These are phyloP conservation scores for Alloteropsis semialata DNA, from an alignment of 176 grass and related monocot genomes.

Conservation along the genomic window DNA sequence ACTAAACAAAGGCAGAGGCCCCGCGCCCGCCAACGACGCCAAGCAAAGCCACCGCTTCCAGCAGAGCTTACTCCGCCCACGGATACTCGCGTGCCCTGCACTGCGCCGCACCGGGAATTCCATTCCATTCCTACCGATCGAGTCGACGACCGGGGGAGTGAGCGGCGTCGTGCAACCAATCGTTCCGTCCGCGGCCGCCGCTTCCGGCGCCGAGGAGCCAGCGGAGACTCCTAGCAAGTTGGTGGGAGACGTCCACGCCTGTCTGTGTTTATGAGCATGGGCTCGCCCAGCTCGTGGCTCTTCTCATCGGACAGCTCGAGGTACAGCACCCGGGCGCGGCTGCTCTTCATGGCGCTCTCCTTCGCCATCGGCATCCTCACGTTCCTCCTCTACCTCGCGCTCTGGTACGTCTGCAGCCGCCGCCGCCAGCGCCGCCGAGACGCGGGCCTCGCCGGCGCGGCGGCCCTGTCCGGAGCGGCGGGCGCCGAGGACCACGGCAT, in stretches of 20 bases:
- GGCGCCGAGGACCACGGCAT: neutral
- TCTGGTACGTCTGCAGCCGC: constrained; percentile 50
- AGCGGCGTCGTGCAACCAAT: no score
- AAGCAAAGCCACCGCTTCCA: neutral
- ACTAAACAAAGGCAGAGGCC: neutral
- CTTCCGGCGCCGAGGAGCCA: neutral
- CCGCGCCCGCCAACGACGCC: neutral
- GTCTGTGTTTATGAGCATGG: constrained; percentile 10
- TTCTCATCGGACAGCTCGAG: constrained; percentile 39
- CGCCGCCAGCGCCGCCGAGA: neutral
- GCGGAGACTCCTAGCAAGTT: neutral
- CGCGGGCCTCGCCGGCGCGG: neutral
- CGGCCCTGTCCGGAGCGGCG: neutral
- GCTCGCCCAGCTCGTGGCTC: constrained; percentile 45
- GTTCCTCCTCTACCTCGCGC: constrained; percentile 56
- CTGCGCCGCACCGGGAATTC: neutral
- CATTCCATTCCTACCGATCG: neutral
- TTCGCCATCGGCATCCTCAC: constrained; percentile 70
- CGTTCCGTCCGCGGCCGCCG: neutral
- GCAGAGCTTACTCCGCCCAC: neutral
- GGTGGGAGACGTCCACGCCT: no score
- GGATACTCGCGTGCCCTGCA: neutral
- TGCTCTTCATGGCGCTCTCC: constrained; percentile 69
- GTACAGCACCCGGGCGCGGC: constrained; percentile 42
- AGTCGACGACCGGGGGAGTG: neutral